phyloP scores from a whole-genome alignment of 192 early-diverging fungal genomes.

The Chytriomyces confervae region DNA sequence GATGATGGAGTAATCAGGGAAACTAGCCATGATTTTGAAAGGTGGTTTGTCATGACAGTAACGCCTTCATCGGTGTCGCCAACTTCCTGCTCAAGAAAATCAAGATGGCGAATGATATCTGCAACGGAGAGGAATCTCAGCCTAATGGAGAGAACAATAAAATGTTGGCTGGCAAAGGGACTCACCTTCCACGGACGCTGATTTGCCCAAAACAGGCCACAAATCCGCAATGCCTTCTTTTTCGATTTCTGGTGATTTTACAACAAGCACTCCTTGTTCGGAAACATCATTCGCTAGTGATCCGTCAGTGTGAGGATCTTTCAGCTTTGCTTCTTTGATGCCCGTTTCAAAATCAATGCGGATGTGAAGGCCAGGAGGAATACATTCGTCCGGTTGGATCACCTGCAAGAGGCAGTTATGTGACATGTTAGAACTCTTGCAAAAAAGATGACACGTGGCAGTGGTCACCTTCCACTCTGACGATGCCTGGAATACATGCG shows the following conservation, averaged over 20 bases:
- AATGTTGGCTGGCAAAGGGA: not conserved
- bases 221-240: not conserved
- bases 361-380: slow-evolving; percentile 46
- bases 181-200: not conserved
- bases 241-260: not conserved
- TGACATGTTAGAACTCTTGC: too few species aligned
- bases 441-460: too few species aligned
- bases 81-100: slow-evolving; percentile 4
- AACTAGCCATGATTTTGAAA: not conserved
- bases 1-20: not conserved
- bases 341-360: slow-evolving; percentile 45
- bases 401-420: not conserved
- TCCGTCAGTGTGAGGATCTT: slow-evolving; percentile 1
- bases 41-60: not conserved
- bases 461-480: too few species aligned
- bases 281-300: not conserved
- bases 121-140: not conserved
- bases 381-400: slow-evolving; percentile 36
- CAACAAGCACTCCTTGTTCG: not conserved
- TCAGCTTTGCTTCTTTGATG: slow-evolving; percentile 33
- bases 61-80: slow-evolving; percentile 17
- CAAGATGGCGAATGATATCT: slow-evolving; percentile 6
- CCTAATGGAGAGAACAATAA: not conserved
- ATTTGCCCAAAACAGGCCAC: not conserved
- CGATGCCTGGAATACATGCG: too few species aligned